Base-by-base conservation (phyloP, 164 flowering plant species). In the Stephania cephalantha region DNA sequence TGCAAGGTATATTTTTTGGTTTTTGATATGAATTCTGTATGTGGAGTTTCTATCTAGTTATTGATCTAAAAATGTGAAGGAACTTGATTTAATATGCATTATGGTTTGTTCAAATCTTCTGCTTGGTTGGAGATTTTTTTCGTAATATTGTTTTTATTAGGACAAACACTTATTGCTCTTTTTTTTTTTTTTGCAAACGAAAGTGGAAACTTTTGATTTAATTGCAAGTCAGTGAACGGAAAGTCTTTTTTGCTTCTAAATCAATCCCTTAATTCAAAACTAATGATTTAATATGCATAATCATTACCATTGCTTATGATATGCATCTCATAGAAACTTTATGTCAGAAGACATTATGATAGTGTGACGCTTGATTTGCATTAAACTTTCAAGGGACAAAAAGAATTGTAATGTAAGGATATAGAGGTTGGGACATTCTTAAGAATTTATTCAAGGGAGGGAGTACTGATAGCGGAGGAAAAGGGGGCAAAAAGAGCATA, bases 1-100 rank as follows among this genome's bases (percentile, higher is more conserved):
- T 22, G 48, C 64, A 31, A 81, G 83, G 83, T 81, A 76, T 46
- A 7, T 0, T 22, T 44, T 63, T 64, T 58, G 9, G 31, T 20
- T 48, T 12, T 12, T 9, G 13, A 35, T 35, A 35, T 4, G 42
- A 35, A 35, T 35, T 2, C 2, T 35, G 1, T 35, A 35, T 55
- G 17, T 55, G 63, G 17, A 55, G 63, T 55, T 55, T 55, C 18
- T 2, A 13, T 55, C 63, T 55, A 55, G 63, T 9, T 7, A 55
- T 18, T 55, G 63, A 55, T 55, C 4, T 55, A 55, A 12, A 55
- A 11, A 12, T 55, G 63, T 11, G 63, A 55, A 55, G 13, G 17
- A 55, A 55, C 63, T 55, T 55, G 63, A 55, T 55, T 55, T 55
- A 55, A 55, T 55, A 12, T 55, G 63, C 17, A 55, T 55, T 50